These are phyloP conservation scores for Boletus tomentosulus DNA, from an alignment of 768 basidiomycete species.

Conservation along the genomic window DNA sequence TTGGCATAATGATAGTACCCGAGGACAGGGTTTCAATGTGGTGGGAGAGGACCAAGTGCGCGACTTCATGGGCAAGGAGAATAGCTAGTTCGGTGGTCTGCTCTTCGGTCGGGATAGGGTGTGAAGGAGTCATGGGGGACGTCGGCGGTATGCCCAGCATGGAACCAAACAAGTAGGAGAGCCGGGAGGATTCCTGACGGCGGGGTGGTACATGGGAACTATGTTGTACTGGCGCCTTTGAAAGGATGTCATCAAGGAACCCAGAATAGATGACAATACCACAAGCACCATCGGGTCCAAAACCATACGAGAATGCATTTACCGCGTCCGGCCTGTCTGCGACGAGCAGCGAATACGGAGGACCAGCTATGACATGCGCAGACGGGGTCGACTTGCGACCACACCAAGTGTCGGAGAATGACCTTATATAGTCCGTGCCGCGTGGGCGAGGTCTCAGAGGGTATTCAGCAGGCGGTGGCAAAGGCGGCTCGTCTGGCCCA, in stretches of 20 bases:
- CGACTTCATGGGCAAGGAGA: conserved; percentile 88
- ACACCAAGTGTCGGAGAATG: conserved; percentile 47
- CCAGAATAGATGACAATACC: conserved; percentile 95
- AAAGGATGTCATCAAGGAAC: conserved; percentile 82
- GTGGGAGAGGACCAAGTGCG: conserved; percentile 87
- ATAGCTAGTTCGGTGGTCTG: conserved; percentile 89
- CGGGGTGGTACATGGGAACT: conserved; percentile 24
- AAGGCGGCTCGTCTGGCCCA: conserved; percentile 47
- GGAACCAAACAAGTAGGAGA: conserved; percentile 45
- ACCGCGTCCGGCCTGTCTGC: conserved; percentile 78
- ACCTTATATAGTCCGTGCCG: conserved; percentile 66
- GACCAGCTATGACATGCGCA: conserved; percentile 64
- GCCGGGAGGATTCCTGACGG: conserved; percentile 37
- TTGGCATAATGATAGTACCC: conserved; percentile 76
- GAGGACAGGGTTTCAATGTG: conserved; percentile 91
- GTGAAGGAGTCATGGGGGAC: conserved; percentile 29
- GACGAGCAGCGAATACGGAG: conserved; percentile 88
- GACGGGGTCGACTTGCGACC: conserved; percentile 39
- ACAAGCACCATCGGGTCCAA: conserved; percentile 86
- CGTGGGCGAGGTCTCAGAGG: conserved; percentile 83
- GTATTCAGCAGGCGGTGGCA: conserved; percentile 78
- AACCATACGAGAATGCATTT: conserved; percentile 96
- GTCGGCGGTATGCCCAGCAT: conserved; percentile 34
- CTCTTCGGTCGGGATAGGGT: conserved; percentile 63
- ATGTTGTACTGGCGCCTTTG: conserved; percentile 31